phyloP scores from a whole-genome alignment of 352 stramenopile species.

The Pythium biforme region DNA sequence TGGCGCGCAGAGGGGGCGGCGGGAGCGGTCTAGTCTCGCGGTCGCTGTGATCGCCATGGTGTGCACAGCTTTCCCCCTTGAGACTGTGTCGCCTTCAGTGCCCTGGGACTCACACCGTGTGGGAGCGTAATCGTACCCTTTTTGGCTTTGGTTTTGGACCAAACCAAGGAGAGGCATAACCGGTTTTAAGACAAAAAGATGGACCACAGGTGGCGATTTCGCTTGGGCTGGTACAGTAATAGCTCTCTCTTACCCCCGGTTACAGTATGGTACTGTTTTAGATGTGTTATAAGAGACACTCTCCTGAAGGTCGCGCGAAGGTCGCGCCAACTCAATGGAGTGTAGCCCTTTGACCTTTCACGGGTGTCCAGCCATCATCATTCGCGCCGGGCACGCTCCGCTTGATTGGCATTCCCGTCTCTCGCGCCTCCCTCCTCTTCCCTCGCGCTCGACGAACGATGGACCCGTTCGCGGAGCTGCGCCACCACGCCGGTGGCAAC shows the following conservation, averaged over 20 bases:
- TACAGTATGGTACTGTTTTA: not conserved
- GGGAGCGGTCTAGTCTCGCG: no score
- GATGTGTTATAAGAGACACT: not conserved
- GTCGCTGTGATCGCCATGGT: not conserved
- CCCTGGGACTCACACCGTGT: no score
- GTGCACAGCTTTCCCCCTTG: no score
- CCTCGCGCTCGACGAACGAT: conserved; percentile 24
- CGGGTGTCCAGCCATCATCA: conserved; percentile 22
- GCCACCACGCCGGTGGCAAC: conserved; percentile 68
- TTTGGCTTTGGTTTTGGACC: no score
- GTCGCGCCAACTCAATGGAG: conserved; percentile 32
- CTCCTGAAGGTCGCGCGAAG: conserved; percentile 35
- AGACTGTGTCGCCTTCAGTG: no score
- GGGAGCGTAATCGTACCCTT: no score
- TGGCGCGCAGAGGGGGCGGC: no score
- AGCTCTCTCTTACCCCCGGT: conserved; percentile 7
- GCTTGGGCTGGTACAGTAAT: no score
- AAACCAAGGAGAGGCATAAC: no score
- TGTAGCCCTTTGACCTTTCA: conserved; percentile 40
- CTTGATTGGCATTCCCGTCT: conserved; percentile 10
- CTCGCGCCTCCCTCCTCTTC: not conserved
- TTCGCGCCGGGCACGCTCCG: not conserved
- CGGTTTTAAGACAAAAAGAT: not conserved
- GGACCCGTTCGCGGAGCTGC: conserved; percentile 80
- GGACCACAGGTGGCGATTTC: no score